Percentiles rank a stretch among this genome's conserved stretches.
Evolutionary conservation across 768 basidiomycete genomes (phyloP).

Genomic region (Strobilomyces dryophilus): DNA sequence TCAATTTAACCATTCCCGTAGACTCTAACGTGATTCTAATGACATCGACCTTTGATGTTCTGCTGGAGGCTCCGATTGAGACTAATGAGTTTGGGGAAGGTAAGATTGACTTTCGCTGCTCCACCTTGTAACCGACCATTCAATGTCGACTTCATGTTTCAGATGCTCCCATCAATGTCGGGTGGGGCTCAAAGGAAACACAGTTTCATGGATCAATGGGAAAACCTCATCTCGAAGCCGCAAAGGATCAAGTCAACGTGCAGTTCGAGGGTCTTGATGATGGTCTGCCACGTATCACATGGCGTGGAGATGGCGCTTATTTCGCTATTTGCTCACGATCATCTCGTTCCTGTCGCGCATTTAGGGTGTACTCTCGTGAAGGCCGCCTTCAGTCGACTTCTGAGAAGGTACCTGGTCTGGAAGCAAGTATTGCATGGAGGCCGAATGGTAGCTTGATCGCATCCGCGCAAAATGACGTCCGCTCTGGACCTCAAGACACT

Average conservation of each 20-base stretch:
- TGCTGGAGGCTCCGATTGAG: constrained; percentile 74
- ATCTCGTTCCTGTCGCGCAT: constrained; percentile 24
- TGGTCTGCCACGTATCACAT: constrained; percentile 67
- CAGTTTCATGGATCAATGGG: constrained; percentile 97
- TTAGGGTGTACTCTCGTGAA: constrained; percentile 36
- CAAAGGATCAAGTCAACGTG: constrained; percentile 38
- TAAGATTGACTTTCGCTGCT: constrained; percentile 23
- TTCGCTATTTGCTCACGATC: constrained; percentile 83
- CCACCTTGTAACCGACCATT: neutral
- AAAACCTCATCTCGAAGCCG: constrained; percentile 58
- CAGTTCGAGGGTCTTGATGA: constrained; percentile 69
- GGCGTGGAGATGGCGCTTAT: constrained; percentile 91
- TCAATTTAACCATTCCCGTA: constrained; percentile 35
- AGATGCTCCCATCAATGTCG: constrained; percentile 93
- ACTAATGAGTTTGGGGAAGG: constrained; percentile 85
- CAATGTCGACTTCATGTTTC: constrained; percentile 12
- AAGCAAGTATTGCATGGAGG: constrained; percentile 77
- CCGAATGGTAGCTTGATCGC: constrained; percentile 87
- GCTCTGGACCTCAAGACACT: constrained; percentile 64
- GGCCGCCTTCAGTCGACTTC: constrained; percentile 79
- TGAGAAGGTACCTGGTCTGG: constrained; percentile 78
- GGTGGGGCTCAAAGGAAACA: constrained; percentile 96
- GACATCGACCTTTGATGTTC: constrained; percentile 84
- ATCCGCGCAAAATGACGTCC: constrained; percentile 69
- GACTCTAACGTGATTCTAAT: constrained; percentile 82